A percentile compares a stretch with the other conserved stretches of the same genome.
phyloP scores from a whole-genome alignment of 129 eudicot genomes.

The Gnaphalium uliginosum region DNA sequence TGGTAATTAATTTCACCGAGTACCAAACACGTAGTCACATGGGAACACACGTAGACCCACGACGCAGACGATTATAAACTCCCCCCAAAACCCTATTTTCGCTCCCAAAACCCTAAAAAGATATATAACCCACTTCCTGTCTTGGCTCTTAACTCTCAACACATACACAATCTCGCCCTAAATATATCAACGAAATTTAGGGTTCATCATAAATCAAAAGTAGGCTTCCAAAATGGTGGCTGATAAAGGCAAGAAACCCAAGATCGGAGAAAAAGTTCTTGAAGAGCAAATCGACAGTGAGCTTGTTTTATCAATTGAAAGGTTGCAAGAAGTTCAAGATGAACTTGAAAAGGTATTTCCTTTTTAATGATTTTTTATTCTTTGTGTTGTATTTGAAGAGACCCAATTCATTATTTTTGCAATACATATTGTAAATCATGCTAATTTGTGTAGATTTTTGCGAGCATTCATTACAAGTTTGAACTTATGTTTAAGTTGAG shows the following conservation, averaged over 20 bases:
- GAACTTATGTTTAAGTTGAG: background rate
- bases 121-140: slow-evolving; percentile 6
- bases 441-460: background rate
- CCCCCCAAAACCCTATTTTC: slow-evolving; percentile 23
- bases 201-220: background rate
- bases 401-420: background rate
- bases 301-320: slow-evolving; percentile 67
- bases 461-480: background rate
- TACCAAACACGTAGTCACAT: background rate
- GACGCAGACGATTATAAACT: background rate
- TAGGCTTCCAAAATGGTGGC: slow-evolving; percentile 48
- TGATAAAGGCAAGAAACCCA: slow-evolving; percentile 83
- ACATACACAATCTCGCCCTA: background rate
- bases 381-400: background rate
- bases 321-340: slow-evolving; percentile 87
- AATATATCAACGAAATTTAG: background rate
- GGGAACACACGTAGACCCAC: background rate
- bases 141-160: no score
- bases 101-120: slow-evolving; percentile 10
- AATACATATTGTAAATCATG: background rate
- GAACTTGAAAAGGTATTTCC: slow-evolving; percentile 74
- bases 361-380: background rate
- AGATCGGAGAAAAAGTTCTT: slow-evolving; percentile 45
- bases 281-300: slow-evolving; percentile 58
- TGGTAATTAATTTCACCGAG: no score